These are phyloP conservation scores for Medicago truncatula DNA, from an alignment of 306 rosid species.

Conservation along the genomic window MtrunA17r5.0-ANR NC_053042.1:48275001-48275500, in stretches of 20 bases:
- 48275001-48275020: too few relatives aligned
- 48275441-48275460: constrained; percentile 34
- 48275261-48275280: constrained; percentile 24
- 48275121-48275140: too few relatives aligned
- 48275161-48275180: too few relatives aligned
- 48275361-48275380: constrained; percentile 52
- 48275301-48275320: constrained; percentile 79
- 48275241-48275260: not conserved
- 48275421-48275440: constrained; percentile 30
- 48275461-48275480: constrained; percentile 35
- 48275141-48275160: too few relatives aligned
- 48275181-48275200: too few relatives aligned
- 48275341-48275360: constrained; percentile 80
- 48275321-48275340: constrained; percentile 84
- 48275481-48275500: constrained; percentile 16
- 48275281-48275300: constrained; percentile 26
- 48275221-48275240: too few relatives aligned
- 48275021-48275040: too few relatives aligned
- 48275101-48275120: too few relatives aligned
- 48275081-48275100: too few relatives aligned
- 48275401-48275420: constrained; percentile 16
- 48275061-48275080: too few relatives aligned
- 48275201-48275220: too few relatives aligned
- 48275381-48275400: constrained; percentile 70
- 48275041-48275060: too few relatives aligned